Percentiles rank a stretch among this genome's conserved stretches.
Evolutionary conservation across 345 rosid species (phyloP).

Genomic region (Hevea brasiliensis): DNA sequence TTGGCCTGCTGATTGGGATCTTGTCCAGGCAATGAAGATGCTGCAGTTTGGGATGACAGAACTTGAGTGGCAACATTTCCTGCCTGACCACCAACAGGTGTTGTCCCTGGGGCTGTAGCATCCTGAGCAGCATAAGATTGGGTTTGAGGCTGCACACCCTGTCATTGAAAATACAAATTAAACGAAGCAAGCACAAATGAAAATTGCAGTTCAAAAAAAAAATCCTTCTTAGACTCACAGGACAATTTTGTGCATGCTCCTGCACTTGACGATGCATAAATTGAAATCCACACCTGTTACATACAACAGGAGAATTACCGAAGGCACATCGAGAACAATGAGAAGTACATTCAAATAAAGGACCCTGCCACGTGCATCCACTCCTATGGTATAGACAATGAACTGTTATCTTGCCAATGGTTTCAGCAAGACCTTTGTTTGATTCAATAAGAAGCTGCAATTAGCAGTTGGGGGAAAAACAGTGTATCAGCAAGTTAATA

Average conservation of each 20-base stretch:
- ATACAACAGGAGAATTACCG: conserved; percentile 68
- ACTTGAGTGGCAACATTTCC: conserved; percentile 41
- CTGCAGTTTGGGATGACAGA: conserved; percentile 38
- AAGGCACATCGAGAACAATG: conserved; percentile 79
- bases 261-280: conserved; percentile 66
- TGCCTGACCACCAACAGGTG: conserved; percentile 35
- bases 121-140: conserved; percentile 43
- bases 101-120: conserved; percentile 34
- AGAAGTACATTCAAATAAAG: conserved; percentile 54
- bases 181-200: conserved; percentile 10
- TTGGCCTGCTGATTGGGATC: conserved; percentile 36
- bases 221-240: conserved; percentile 48
- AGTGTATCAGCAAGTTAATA: conserved; percentile 11
- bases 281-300: conserved; percentile 62
- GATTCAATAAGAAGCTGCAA: conserved; percentile 73
- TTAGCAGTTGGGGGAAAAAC: neutral
- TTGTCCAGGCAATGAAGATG: conserved; percentile 34
- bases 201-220: neutral
- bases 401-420: conserved; percentile 60
- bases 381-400: conserved; percentile 71
- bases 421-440: conserved; percentile 57
- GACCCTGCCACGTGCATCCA: conserved; percentile 85
- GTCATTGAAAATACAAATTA: conserved; percentile 5
- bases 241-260: conserved; percentile 77
- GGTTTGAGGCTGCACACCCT: conserved; percentile 65